Percentiles rank a stretch among this genome's conserved stretches.
These are phyloP conservation scores for Suillus bovinus DNA, from an alignment of 768 basidiomycete genomes.

Conservation along the genomic window DNA sequence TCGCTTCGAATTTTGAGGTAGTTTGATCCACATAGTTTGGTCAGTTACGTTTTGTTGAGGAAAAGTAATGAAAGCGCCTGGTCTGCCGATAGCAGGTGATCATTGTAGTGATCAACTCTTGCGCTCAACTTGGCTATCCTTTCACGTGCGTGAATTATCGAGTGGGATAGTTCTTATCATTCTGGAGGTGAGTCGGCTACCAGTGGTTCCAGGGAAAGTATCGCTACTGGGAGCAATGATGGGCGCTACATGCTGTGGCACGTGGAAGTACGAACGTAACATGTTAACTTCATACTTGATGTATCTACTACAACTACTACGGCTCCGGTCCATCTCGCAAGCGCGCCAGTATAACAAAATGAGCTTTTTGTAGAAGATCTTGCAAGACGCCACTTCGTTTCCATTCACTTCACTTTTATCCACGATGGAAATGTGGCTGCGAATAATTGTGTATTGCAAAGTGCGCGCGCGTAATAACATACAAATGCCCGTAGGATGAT, in stretches of 20 bases:
- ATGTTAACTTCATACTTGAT: background rate
- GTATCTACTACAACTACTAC: background rate
- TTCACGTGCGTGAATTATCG: background rate
- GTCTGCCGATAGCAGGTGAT: background rate
- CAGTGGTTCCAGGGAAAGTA: background rate
- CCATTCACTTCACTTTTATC: background rate
- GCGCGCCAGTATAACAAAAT: background rate
- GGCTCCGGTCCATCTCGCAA: background rate
- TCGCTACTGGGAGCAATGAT: background rate
- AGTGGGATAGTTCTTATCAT: background rate
- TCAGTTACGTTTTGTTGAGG: background rate
- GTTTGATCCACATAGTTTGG: background rate
- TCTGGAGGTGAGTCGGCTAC: background rate
- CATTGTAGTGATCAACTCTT: background rate
- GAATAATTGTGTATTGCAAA: background rate
- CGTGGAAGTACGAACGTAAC: background rate
- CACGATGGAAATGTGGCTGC: background rate
- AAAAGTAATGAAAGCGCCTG: background rate
- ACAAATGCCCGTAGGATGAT: conserved; percentile 18
- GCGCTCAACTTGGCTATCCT: background rate
- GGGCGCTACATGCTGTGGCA: background rate
- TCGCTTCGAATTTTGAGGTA: background rate
- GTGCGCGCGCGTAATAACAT: conserved; percentile 11
- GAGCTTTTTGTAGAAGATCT: background rate
- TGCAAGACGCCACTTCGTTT: background rate